Percentiles rank a stretch among this genome's conserved stretches.
These are phyloP conservation scores for Neonectria coccinea DNA, from an alignment of 2,329 filamentous ascomycete species.

Conservation along the genomic window DNA sequence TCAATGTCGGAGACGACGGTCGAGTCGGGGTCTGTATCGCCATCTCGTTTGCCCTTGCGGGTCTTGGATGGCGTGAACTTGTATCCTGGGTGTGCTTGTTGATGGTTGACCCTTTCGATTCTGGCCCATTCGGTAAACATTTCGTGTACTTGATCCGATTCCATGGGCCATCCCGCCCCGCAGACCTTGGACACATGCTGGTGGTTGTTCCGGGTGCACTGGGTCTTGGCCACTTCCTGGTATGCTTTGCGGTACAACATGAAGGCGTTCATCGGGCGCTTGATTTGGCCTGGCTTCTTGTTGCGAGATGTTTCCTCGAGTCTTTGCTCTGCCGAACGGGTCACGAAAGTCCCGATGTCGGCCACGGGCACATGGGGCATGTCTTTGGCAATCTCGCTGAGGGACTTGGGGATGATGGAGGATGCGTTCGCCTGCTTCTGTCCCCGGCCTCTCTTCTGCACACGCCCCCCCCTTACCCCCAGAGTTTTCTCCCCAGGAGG, in stretches of 20 bases:
- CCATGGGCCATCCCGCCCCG: constrained; percentile 86
- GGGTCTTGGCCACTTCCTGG: constrained; percentile 85
- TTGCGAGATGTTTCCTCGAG: constrained; percentile 72
- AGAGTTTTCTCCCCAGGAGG: constrained; percentile 24
- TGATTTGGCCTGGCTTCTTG: constrained; percentile 81
- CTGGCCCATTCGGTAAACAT: constrained; percentile 84
- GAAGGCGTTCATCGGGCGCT: constrained; percentile 96
- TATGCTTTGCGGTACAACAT: constrained; percentile 97
- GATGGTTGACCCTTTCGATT: constrained; percentile 86
- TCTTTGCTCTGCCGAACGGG: constrained; percentile 75
- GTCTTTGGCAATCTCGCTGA: constrained; percentile 77
- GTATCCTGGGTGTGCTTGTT: constrained; percentile 87
- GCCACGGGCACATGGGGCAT: constrained; percentile 71
- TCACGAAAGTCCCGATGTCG: constrained; percentile 85
- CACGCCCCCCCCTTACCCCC: constrained; percentile 36
- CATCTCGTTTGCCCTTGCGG: constrained; percentile 56
- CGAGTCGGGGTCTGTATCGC: constrained; percentile 29
- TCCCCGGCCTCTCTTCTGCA: constrained; percentile 45
- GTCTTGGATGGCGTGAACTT: constrained; percentile 90
- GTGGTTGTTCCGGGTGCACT: constrained; percentile 89
- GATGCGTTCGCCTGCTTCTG: constrained; percentile 48
- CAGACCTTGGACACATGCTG: constrained; percentile 91
- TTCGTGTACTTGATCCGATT: constrained; percentile 77
- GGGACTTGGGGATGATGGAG: constrained; percentile 71
- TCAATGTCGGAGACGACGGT: constrained; percentile 33